Percentiles rank a stretch among this genome's conserved stretches.
These are phyloP conservation scores for Sporothrix inflata DNA, from an alignment of 2,329 filamentous ascomycete genomes.

Conservation along the genomic window DNA sequence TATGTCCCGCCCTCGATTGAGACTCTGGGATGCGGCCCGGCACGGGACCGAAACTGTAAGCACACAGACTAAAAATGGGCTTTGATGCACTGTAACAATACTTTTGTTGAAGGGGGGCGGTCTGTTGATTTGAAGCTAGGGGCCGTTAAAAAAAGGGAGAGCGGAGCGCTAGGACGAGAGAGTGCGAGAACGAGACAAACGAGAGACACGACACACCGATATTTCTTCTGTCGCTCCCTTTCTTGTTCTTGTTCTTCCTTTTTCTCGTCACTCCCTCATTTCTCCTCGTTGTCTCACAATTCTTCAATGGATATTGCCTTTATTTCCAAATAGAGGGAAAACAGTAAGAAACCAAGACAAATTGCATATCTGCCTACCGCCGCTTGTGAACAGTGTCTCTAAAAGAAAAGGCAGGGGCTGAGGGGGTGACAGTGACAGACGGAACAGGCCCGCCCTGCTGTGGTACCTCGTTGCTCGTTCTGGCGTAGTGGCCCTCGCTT, in stretches of 20 bases:
- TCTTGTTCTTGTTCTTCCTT: background rate
- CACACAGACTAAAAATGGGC: background rate
- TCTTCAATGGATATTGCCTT: background rate
- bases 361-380: background rate
- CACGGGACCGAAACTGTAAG: slow-evolving; percentile 21
- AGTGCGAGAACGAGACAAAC: too few species aligned
- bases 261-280: background rate
- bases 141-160: background rate
- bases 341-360: background rate
- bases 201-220: slow-evolving; percentile 4
- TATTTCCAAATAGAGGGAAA: background rate
- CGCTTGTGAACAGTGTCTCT: background rate
- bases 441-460: background rate
- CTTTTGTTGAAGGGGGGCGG: background rate
- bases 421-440: background rate
- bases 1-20: slow-evolving; percentile 1
- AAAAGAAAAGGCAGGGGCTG: too few species aligned
- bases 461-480: background rate
- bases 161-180: background rate
- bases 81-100: background rate
- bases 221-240: background rate
- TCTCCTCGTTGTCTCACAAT: slow-evolving; percentile 5
- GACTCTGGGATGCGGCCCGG: slow-evolving; percentile 21
- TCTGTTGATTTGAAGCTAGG: background rate
- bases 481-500: slow-evolving; percentile 8